Conservation (phyloP, 257 asterid species). For the Nyctanthes arbortristis region DNA sequence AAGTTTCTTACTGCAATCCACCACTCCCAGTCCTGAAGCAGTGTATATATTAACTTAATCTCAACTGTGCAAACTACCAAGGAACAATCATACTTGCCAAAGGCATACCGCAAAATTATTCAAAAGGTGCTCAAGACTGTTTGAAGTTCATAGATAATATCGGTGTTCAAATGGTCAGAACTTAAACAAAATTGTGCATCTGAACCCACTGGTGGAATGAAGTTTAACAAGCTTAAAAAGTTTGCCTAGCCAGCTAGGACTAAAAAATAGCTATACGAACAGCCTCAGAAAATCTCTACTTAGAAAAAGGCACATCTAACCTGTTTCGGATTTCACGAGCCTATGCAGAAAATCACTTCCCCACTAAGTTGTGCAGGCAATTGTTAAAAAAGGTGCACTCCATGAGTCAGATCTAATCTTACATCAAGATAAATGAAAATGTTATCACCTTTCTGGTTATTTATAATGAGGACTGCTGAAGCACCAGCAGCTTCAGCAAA, state of each 20-base stretch:
- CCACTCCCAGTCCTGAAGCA: too few relatives aligned
- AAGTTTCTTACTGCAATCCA: background rate
- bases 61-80: too few relatives aligned
- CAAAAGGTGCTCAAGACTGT: background rate
- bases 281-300: background rate
- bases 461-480: slow-evolving; percentile 81
- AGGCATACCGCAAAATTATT: background rate
- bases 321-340: background rate
- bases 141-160: background rate
- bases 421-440: slow-evolving; percentile 8
- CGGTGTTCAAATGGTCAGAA: background rate
- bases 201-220: slow-evolving; percentile 2
- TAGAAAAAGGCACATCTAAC: background rate
- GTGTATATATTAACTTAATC: too few relatives aligned
- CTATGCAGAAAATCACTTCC: background rate
- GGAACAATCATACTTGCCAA: background rate
- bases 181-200: background rate
- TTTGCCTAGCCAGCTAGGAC: background rate
- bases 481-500: slow-evolving; percentile 93
- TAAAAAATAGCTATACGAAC: background rate
- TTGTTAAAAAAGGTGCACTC: too few relatives aligned
- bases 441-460: slow-evolving; percentile 72
- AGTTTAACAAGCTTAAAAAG: background rate
- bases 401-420: background rate
- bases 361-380: background rate